These are phyloP conservation scores for Lojkania enalia DNA, from an alignment of 2,329 filamentous ascomycete species.

Conservation along the genomic window DNA sequence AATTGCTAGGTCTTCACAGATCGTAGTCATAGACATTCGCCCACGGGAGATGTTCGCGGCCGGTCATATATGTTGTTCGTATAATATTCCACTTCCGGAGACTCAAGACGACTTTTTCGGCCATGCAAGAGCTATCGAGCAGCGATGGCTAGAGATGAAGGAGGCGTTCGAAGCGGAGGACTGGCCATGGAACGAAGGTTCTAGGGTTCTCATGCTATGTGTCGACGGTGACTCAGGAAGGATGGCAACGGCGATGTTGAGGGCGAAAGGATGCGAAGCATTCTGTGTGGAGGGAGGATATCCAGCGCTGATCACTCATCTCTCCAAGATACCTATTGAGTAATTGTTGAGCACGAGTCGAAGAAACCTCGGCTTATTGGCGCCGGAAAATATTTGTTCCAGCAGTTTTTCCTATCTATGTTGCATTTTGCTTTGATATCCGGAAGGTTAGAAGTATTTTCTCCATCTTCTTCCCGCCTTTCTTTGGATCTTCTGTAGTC, in stretches of 20 bases:
- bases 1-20: not conserved
- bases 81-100: conserved; percentile 6
- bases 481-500: too few relatives aligned
- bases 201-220: conserved; percentile 9
- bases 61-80: conserved; percentile 5
- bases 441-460: too few relatives aligned
- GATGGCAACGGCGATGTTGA: conserved; percentile 10
- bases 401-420: too few relatives aligned
- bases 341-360: too few relatives aligned
- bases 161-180: not conserved
- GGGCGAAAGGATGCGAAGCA: conserved; percentile 11
- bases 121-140: conserved; percentile 7
- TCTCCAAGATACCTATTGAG: too few relatives aligned
- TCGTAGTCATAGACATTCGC: conserved; percentile 5
- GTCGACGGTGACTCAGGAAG: conserved; percentile 7
- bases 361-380: too few relatives aligned
- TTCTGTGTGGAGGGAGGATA: conserved; percentile 12
- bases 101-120: conserved; percentile 8
- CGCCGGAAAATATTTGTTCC: too few relatives aligned
- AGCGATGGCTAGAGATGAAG: conserved; percentile 7
- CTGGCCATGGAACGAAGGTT: conserved; percentile 1
- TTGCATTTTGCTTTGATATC: too few relatives aligned
- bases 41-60: not conserved
- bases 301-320: conserved; percentile 3
- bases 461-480: too few relatives aligned